Evolutionary conservation across 2,329 filamentous ascomycete genomes (phyloP).

Genomic region (Atkinsonella hypoxylon): DNA sequence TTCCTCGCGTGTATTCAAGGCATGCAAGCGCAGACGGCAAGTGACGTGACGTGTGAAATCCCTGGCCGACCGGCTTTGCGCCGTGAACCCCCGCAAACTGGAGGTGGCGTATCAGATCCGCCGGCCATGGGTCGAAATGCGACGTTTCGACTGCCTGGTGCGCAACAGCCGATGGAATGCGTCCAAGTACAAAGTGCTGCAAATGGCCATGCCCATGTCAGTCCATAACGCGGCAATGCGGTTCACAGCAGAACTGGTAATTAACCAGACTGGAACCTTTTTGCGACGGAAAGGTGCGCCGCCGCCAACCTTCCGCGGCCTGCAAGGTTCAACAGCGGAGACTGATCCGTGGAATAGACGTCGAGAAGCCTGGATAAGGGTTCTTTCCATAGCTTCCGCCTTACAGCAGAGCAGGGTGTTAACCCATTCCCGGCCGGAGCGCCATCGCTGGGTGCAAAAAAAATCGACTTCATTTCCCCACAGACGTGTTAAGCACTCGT

Average conservation of each 20-base stretch:
- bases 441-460: conserved; percentile 1
- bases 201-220: background rate
- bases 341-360: no score
- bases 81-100: background rate
- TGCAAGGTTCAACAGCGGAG: no score
- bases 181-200: background rate
- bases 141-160: background rate
- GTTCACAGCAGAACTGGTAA: no score
- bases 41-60: no score
- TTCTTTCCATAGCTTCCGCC: no score
- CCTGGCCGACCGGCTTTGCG: no score
- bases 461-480: background rate
- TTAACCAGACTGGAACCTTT: background rate
- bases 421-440: no score
- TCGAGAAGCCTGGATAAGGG: no score
- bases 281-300: conserved; percentile 2
- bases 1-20: no score
- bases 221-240: background rate
- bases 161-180: background rate
- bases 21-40: no score
- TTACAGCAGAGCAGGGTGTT: no score
- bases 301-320: no score
- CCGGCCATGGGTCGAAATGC: background rate
- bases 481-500: background rate
- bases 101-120: background rate